Conservation (phyloP, 2,329 filamentous ascomycete species). For the Fusarium citri region DNA sequence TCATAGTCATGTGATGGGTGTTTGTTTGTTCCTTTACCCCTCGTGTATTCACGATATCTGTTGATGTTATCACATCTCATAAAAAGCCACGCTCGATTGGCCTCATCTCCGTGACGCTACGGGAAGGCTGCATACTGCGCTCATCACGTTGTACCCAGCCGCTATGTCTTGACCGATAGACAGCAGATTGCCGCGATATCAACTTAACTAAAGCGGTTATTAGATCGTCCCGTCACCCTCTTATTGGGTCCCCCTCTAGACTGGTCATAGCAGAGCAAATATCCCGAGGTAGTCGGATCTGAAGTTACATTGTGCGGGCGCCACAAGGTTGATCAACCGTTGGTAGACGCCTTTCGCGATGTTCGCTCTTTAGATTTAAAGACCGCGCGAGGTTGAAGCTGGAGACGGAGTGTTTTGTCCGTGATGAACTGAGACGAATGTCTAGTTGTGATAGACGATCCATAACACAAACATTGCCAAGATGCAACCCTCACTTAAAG, state of each 20-base stretch:
- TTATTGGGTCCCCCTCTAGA: constrained; percentile 17
- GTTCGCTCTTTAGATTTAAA: neutral
- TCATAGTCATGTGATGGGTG: constrained; percentile 12
- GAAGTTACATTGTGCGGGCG: constrained; percentile 16
- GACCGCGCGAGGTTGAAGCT: neutral
- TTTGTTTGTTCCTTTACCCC: neutral
- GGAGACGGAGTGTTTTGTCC: neutral
- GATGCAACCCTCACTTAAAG: neutral
- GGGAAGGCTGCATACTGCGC: constrained; percentile 20
- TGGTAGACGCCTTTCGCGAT: neutral
- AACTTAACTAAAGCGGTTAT: constrained; percentile 5
- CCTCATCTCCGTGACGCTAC: constrained; percentile 30
- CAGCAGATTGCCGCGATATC: constrained; percentile 13
- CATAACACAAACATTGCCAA: neutral
- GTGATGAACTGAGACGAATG: too few relatives aligned
- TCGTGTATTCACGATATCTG: neutral
- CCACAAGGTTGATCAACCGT: constrained; percentile 15
- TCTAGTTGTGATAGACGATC: neutral
- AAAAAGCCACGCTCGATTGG: constrained; percentile 30
- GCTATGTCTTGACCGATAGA: neutral
- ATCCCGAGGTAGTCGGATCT: constrained; percentile 24
- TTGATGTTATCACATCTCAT: constrained; percentile 40
- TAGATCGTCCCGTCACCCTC: neutral
- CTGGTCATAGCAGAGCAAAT: neutral
- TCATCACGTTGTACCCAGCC: constrained; percentile 4